phyloP scores from a whole-genome alignment of 345 rosid species.

The Corymbia maculata region DNA sequence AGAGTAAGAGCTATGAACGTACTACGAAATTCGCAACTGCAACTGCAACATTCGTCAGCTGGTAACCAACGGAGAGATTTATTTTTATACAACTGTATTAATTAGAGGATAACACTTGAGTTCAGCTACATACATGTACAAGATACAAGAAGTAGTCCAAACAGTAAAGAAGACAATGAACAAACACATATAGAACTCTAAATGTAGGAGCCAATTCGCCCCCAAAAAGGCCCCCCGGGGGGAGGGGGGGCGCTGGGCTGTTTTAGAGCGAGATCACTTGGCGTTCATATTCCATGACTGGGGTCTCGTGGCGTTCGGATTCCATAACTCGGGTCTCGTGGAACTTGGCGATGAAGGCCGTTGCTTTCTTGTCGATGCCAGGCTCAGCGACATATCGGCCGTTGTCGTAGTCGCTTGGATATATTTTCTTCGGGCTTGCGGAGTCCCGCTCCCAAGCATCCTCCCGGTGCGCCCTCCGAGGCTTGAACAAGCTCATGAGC shows the following conservation, averaged over 20 bases:
- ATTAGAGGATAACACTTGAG: not conserved
- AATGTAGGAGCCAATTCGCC: constrained; percentile 3
- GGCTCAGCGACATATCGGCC: constrained; percentile 34
- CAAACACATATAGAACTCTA: not conserved
- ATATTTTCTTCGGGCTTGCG: constrained; percentile 13
- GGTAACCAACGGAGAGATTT: no score
- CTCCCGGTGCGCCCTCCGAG: constrained; percentile 14
- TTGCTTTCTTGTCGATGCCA: constrained; percentile 37
- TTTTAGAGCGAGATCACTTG: not conserved
- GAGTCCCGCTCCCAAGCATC: constrained; percentile 11
- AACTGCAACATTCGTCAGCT: no score
- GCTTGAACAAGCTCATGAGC: constrained; percentile 18
- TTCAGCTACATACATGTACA: not conserved
- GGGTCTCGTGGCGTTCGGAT: constrained; percentile 1
- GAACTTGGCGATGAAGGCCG: constrained; percentile 37
- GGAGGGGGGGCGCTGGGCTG: not conserved
- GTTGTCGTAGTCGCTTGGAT: constrained; percentile 26
- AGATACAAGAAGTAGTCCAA: not conserved
- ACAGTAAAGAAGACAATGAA: not conserved
- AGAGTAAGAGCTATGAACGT: not conserved
- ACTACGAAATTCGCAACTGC: no score
- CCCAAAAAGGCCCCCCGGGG: not conserved
- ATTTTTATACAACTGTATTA: not conserved
- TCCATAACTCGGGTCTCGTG: constrained; percentile 18
- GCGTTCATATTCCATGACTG: not conserved